Base-by-base conservation (phyloP, 441 rosid species). In the Eutrema salsugineum region DNA sequence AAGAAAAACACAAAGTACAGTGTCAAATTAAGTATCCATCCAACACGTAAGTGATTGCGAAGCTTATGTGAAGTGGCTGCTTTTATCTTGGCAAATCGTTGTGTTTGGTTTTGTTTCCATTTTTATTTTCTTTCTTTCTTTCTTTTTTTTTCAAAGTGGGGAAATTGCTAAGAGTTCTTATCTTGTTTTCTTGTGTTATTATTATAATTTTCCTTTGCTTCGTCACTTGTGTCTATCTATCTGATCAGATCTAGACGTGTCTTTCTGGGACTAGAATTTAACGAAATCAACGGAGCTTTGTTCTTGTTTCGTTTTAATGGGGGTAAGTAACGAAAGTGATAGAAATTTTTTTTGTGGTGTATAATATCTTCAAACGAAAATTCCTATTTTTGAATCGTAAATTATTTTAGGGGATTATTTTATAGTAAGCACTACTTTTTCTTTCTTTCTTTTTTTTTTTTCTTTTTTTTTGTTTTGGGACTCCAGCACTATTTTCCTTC, bases 221-320 rank as follows among this genome's bases (percentile, higher is more conserved):
- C 68, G 78, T 75, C 78, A 68, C 22, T 48, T 48, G 66, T 69
- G 54, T 39, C 53, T 69, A 75, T 69, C 75, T 48, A 4, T 12
- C 17, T 51, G 11, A 42, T 12, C 50, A 69, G 61, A 76, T 63
- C 61, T 33, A 46, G 43, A 62, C 46, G 59, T 68, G 59, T 68
- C 68, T 68, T 3, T 54, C 53, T 46, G 53, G 7, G 49, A 40
- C 48, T 49, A 5, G 36, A 22, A 9, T 10, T 54, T 14, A 63
- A 16, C 76, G 63, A 64, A 57, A 57, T 49, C 4, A 70, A 70
- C 56, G 71, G 68, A 48, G 32, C 48, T 49, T 57, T 63, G 47
- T 39, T 47, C 46, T 38, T 68, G 19, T 47, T 69, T 68, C 27
- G 50, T 62, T 69, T 56, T 20, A 44, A 11, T 36, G 22, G 8